Evolutionary conservation across 129 eudicot species (phyloP).

Genomic region (Pittosporum tobira): DNA sequence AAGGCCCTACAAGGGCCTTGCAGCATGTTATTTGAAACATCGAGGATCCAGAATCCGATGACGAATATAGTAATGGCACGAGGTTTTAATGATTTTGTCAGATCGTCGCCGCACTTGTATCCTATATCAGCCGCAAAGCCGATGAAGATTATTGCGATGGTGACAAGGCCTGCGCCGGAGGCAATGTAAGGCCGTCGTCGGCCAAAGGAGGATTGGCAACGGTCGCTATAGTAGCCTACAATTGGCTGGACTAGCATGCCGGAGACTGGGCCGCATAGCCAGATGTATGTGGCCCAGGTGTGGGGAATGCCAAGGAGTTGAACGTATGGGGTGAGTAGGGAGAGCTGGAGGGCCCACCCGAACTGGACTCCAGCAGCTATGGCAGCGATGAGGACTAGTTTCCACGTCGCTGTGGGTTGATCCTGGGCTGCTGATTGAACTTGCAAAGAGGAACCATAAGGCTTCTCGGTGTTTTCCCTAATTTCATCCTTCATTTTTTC

Average conservation of each 20-base stretch:
- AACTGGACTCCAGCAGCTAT: constrained; percentile 62
- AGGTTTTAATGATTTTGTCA: constrained; percentile 14
- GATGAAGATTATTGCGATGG: constrained; percentile 35
- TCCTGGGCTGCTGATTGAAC: neutral
- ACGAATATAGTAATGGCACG: constrained; percentile 37
- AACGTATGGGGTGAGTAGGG: constrained; percentile 50
- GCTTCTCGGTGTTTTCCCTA: no score
- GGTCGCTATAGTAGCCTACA: constrained; percentile 45
- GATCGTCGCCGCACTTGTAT: constrained; percentile 21
- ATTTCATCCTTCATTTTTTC: no score
- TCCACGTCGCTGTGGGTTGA: constrained; percentile 19
- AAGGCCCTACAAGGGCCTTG: constrained; percentile 63
- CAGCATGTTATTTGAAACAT: constrained; percentile 49
- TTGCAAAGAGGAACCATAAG: no score
- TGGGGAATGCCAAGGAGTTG: constrained; percentile 55
- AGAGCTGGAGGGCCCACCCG: constrained; percentile 70
- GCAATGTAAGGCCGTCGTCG: constrained; percentile 51
- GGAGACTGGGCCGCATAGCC: constrained; percentile 70
- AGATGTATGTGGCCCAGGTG: constrained; percentile 38
- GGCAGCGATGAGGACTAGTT: constrained; percentile 36
- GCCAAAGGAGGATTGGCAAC: constrained; percentile 37
- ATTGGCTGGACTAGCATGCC: constrained; percentile 62
- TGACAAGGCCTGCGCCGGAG: constrained; percentile 27
- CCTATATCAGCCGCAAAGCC: constrained; percentile 61
- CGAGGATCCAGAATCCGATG: constrained; percentile 57